Conservation (phyloP, 164 flowering plant species). For the Tetracentron sinense region DNA sequence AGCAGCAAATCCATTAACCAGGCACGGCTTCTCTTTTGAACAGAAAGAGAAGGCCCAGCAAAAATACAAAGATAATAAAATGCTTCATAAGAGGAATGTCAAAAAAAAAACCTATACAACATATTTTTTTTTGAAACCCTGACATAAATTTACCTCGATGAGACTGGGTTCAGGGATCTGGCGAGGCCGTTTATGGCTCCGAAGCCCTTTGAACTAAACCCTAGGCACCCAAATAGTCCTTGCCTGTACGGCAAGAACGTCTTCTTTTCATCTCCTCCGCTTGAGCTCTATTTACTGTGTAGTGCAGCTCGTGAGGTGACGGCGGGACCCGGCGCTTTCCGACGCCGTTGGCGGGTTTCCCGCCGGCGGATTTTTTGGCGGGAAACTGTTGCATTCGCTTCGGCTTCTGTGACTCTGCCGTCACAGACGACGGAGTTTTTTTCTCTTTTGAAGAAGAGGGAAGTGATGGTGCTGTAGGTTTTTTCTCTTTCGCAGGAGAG, state of each 20-base stretch:
- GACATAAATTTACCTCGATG: slow-evolving; percentile 25
- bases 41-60: background rate
- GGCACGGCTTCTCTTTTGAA: background rate
- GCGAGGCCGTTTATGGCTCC: slow-evolving; percentile 35
- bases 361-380: slow-evolving; percentile 6
- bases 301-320: slow-evolving; percentile 50
- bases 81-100: background rate
- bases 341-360: slow-evolving; percentile 25
- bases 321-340: slow-evolving; percentile 35
- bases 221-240: slow-evolving; percentile 48
- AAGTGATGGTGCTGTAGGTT: slow-evolving; percentile 1
- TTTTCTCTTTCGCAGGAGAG: slow-evolving; percentile 22
- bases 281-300: slow-evolving; percentile 53
- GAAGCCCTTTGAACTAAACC: slow-evolving; percentile 39
- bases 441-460: slow-evolving; percentile 2
- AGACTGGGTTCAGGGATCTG: slow-evolving; percentile 30
- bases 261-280: slow-evolving; percentile 64
- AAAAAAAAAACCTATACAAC: background rate
- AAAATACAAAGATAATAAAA: background rate
- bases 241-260: slow-evolving; percentile 55
- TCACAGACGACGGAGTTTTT: background rate
- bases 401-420: slow-evolving; percentile 6
- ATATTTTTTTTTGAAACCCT: background rate
- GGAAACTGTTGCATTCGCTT: slow-evolving; percentile 7
- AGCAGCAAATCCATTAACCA: background rate